Evolutionary conservation across 768 basidiomycete species (phyloP), one percentile per base, ranked within the genome.

Genomic region (Termitomyces sp.): DNA sequence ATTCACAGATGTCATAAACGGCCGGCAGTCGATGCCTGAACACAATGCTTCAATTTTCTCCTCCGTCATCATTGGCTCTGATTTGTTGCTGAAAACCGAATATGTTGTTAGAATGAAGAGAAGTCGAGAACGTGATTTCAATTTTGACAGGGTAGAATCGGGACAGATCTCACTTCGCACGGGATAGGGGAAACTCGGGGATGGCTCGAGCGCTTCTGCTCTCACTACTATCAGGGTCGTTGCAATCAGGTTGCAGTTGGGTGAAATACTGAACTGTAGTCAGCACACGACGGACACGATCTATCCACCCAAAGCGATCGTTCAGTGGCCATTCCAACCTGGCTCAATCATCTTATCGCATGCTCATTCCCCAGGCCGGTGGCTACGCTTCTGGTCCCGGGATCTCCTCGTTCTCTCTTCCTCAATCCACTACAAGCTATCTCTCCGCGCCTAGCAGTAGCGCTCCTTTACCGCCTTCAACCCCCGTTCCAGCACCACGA

Each of bases 121-220:
- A 42, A 50, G 49, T 19, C 41, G 48, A 53, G 38, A 59, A 40
- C 48, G 53, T 57, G 62, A 59, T 62, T n/a, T n/a, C n/a, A n/a
- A n/a, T n/a, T 53, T 54, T 57, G 44, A 57, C 61, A 59, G 62
- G 62, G 61, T 56, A 64, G 61, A 62, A 58, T 62, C 65, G 65
- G 65, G 61, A 65, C 42, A 57, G 32, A 58, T 58, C 44, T 58
- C 45, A 54, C 57, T 60, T 64, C 63, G 53, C 63, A 64, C 63
- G 57, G 58, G 59, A 61, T 64, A 66, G 65, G 65, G 55, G 59
- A 62, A 66, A 66, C 31, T 66, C 65, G 65, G 65, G 58, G 61
- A 57, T 50, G 37, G 4, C 31, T 51, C 34, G 51, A n/a, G 62
- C 54, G 47, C 56, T 55, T 58, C 43, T 47, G 43, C 45, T 53